These are phyloP conservation scores for Podila minutissima DNA, from an alignment of 192 early-diverging fungal genomes.

Conservation along the genomic window DNA sequence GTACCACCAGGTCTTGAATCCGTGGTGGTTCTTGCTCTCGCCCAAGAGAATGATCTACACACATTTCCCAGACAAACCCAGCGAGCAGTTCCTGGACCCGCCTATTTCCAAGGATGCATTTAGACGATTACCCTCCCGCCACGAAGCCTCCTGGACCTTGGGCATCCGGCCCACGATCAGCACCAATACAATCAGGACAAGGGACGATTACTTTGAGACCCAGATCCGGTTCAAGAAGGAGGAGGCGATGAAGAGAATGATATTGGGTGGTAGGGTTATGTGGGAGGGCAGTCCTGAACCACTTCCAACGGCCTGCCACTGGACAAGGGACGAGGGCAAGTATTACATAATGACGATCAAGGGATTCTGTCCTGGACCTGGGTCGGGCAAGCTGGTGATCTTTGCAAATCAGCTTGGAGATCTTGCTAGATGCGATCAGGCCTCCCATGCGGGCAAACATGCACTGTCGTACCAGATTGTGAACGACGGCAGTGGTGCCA, in stretches of 20 bases:
- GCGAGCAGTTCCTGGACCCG: constrained; percentile 57
- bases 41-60: constrained; percentile 59
- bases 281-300: constrained; percentile 12
- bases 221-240: constrained; percentile 19
- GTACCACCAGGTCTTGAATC: constrained; percentile 39
- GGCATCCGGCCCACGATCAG: background rate
- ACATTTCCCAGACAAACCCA: constrained; percentile 55
- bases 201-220: constrained; percentile 33
- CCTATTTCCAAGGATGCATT: constrained; percentile 35
- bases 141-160: constrained; percentile 4
- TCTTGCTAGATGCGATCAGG: no score
- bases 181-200: constrained; percentile 13
- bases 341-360: constrained; percentile 13
- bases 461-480: constrained; percentile 20
- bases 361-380: constrained; percentile 21
- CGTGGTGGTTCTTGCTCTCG: constrained; percentile 58
- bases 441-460: no score
- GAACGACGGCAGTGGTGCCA: constrained; percentile 22
- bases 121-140: constrained; percentile 3
- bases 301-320: background rate
- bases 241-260: background rate
- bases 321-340: constrained; percentile 27
- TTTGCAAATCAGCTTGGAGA: background rate
- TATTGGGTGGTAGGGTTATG: background rate
- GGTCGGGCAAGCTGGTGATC: constrained; percentile 6